Conservation (phyloP, 768 basidiomycete genomes). For the Termitomyces heimii region DNA sequence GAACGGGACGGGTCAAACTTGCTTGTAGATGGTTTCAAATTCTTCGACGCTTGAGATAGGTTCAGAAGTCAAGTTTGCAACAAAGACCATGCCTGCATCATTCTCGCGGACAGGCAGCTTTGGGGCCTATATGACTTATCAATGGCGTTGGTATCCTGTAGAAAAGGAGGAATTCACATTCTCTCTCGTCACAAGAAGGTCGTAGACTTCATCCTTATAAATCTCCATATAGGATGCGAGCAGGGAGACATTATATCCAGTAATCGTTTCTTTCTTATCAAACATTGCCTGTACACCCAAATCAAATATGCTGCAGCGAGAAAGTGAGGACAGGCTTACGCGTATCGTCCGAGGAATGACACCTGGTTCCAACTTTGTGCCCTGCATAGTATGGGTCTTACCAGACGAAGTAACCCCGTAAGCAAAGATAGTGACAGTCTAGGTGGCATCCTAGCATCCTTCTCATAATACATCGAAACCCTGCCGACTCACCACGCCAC, state of each 20-base stretch:
- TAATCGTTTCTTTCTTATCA: conserved; percentile 34
- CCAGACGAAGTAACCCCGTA: conserved; percentile 91
- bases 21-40: conserved; percentile 44
- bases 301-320: background rate
- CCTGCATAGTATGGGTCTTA: conserved; percentile 94
- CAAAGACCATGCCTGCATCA: conserved; percentile 47
- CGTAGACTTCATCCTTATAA: conserved; percentile 88
- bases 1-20: conserved; percentile 3
- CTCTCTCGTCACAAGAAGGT: conserved; percentile 71
- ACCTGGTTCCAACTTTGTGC: conserved; percentile 64
- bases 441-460: background rate
- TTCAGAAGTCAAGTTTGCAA: conserved; percentile 42
- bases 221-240: conserved; percentile 83
- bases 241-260: conserved; percentile 39
- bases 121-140: conserved; percentile 27
- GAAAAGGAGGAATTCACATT: conserved; percentile 35
- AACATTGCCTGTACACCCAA: conserved; percentile 46
- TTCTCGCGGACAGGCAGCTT: conserved; percentile 52
- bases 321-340: conserved; percentile 30
- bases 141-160: background rate
- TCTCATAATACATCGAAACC: background rate
- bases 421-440: conserved; percentile 86
- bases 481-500: conserved; percentile 55
- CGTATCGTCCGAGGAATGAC: conserved; percentile 81
- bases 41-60: conserved; percentile 35